Evolutionary conservation across 352 stramenopile species (phyloP).

Genomic region (Phytopythium helicoides): DNA sequence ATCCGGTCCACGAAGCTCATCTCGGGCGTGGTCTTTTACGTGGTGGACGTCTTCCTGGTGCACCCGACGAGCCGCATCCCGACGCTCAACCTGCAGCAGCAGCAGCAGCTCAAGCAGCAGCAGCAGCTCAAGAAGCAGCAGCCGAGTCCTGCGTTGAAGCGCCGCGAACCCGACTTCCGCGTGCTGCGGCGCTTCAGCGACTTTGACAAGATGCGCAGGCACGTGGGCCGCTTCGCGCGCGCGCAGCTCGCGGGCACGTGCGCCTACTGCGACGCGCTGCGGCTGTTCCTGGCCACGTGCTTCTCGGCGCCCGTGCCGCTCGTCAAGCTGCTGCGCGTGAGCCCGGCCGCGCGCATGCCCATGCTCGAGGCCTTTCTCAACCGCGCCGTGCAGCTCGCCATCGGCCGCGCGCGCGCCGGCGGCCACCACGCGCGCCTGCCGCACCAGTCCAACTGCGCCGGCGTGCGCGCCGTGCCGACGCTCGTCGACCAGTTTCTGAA

Average conservation of each 20-base stretch:
- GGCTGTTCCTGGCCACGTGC: constrained; percentile 27
- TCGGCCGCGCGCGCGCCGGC: constrained; percentile 18
- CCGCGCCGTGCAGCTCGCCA: constrained; percentile 23
- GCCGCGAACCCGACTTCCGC: constrained; percentile 17
- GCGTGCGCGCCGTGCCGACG: constrained; percentile 23
- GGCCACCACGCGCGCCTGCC: constrained; percentile 13
- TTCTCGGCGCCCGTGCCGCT: constrained; percentile 28
- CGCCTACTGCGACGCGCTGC: constrained; percentile 26
- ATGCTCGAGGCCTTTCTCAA: constrained; percentile 38
- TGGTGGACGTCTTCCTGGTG: constrained; percentile 46
- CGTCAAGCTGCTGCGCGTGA: constrained; percentile 25
- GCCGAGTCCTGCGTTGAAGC: too few relatives aligned
- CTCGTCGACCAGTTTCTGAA: constrained; percentile 31
- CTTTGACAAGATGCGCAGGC: constrained; percentile 22
- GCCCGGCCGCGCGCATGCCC: constrained; percentile 29
- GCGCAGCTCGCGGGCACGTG: constrained; percentile 19
- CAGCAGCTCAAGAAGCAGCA: too few relatives aligned
- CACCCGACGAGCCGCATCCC: constrained; percentile 45
- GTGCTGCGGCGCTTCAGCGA: constrained; percentile 25
- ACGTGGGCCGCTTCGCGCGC: constrained; percentile 18
- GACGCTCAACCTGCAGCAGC: constrained; percentile 25
- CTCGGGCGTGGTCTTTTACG: constrained; percentile 40
- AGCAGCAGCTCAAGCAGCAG: background rate
- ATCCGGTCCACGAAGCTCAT: constrained; percentile 28
- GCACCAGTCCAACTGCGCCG: constrained; percentile 13